A percentile compares a stretch with the other conserved stretches of the same genome.
phyloP scores from a whole-genome alignment of 257 asterid species.

The Solanum dulcamara region DNA sequence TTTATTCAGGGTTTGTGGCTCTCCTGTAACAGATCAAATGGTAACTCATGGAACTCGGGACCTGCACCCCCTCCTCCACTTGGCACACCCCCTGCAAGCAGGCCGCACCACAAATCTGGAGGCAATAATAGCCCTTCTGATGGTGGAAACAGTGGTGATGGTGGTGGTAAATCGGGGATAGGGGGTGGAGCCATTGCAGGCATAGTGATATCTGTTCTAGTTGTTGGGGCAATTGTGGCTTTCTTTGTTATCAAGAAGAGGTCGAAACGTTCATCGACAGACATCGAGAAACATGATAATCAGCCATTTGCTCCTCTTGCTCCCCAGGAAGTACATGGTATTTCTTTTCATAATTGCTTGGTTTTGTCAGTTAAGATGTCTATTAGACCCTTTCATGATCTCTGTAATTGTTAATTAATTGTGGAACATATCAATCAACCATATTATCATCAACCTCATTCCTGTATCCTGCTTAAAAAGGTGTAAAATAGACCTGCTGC shows the following conservation, averaged over 20 bases:
- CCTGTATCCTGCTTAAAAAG: background rate
- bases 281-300: conserved; percentile 53
- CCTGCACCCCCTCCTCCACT: conserved; percentile 99
- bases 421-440: background rate
- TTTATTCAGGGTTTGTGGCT: background rate
- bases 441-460: background rate
- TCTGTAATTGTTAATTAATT: background rate
- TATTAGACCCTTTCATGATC: background rate
- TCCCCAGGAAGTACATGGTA: conserved; percentile 57
- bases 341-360: background rate
- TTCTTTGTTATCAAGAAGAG: conserved; percentile 46
- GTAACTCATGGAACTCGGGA: conserved; percentile 63
- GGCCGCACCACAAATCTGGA: conserved; percentile 45
- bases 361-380: background rate
- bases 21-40: conserved; percentile 40
- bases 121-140: conserved; percentile 29
- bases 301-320: conserved; percentile 69
- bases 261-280: conserved; percentile 42
- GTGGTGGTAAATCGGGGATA: conserved; percentile 36
- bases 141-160: conserved; percentile 23
- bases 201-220: conserved; percentile 42
- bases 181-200: conserved; percentile 65
- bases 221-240: conserved; percentile 50
- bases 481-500: background rate
- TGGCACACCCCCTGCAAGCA: conserved; percentile 76